Base-by-base conservation (phyloP, 1,284 basidiomycete species). In the Volvariella volvacea region DNA sequence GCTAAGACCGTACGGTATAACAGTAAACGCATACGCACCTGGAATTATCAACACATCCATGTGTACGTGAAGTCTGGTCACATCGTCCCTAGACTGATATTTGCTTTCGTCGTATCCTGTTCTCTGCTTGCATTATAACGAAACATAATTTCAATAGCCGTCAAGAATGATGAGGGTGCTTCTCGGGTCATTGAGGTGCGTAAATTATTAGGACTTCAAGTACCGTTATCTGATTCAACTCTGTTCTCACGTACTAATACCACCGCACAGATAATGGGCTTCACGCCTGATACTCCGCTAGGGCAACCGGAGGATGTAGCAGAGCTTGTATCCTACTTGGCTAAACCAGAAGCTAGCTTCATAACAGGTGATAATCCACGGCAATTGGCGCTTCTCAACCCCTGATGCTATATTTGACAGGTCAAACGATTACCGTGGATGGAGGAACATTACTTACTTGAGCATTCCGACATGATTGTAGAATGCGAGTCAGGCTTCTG, bases 11-110 rank as follows among this genome's bases (percentile, higher is more conserved):
- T 46, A 63, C 46, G 55, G 54, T 10, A 63, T 63, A 34, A 62
- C 58, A 12, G 61, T 62, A 3, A 63, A 62, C 31, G 50, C 55
- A 6, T 63, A 62, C 41, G 55, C 58, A 8, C 59, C 59, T n/a
- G 59, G 61, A 28, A 28, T 28, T 12, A 28, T 28, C 25, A 28
- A 6, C 25, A 28, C 25, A 28, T 12, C 25, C 6, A 28, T 28
- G 25, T 6, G 25, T 28, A 12, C 25, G 25, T 28, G 6, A 28
- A 6, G 12, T 28, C 12, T 6, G n/a, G n/a, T n/a, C n/a, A n/a
- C n/a, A n/a, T n/a, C 50, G 20, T 17, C 44, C 32, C 9, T 31
- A n/a, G n/a, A 9, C 9, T 31, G 9, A n/a, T n/a, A 31, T n/a
- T n/a, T n/a, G n/a, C n/a, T n/a, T n/a, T n/a, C n/a, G n/a, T 31